phyloP scores from a whole-genome alignment of 164 flowering plant species.

The Sedum album region DNA sequence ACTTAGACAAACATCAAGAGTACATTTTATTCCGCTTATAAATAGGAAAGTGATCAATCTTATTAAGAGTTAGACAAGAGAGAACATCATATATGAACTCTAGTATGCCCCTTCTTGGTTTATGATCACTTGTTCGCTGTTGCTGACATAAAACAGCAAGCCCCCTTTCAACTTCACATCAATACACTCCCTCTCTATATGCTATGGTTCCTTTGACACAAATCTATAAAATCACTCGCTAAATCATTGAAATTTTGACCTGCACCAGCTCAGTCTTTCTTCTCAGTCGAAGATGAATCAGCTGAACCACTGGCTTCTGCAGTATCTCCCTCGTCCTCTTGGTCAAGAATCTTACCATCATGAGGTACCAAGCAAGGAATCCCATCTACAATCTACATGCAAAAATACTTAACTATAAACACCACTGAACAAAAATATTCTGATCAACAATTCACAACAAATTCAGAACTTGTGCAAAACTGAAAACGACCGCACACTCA shows the following conservation, averaged over 20 bases:
- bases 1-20: too few relatives aligned
- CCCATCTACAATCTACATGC: constrained; percentile 53
- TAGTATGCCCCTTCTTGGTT: neutral
- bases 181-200: neutral
- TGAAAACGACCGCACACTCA: constrained; percentile 18
- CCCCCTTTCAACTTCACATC: neutral
- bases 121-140: neutral
- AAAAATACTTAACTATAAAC: neutral
- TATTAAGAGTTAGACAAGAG: too few relatives aligned
- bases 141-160: neutral
- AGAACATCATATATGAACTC: too few relatives aligned
- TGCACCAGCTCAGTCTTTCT: constrained; percentile 1
- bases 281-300: neutral
- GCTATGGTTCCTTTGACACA: neutral
- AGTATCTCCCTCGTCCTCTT: constrained; percentile 17
- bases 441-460: neutral
- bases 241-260: neutral
- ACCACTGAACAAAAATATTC: neutral
- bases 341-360: constrained; percentile 56
- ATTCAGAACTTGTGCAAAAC: neutral
- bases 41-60: too few relatives aligned
- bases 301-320: constrained; percentile 16
- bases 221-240: neutral
- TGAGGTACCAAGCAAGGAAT: constrained; percentile 64
- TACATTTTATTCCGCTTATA: too few relatives aligned